These are phyloP conservation scores for Candida tammaniensis DNA, from an alignment of 805 yeast species.

Conservation along the genomic window DNA sequence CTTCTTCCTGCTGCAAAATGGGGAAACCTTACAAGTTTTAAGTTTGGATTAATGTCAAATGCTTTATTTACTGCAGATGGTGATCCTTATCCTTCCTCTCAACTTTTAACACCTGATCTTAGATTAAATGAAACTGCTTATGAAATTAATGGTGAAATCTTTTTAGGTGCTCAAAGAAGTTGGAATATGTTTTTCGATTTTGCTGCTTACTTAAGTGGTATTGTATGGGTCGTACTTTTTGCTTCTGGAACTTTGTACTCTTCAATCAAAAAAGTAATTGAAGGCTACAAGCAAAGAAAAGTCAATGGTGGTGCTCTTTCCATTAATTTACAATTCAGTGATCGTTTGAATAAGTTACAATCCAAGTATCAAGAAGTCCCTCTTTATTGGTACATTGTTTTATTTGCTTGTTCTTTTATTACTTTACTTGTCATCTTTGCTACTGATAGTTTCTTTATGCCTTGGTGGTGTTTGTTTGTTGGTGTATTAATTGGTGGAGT, in stretches of 20 bases:
- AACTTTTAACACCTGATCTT: constrained; percentile 35
- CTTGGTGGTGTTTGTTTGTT: constrained; percentile 39
- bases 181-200: constrained; percentile 49
- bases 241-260: constrained; percentile 21
- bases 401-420: constrained; percentile 33
- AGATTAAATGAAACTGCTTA: constrained; percentile 42
- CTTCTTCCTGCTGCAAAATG: constrained; percentile 45
- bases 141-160: constrained; percentile 38
- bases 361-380: constrained; percentile 42
- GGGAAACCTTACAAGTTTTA: constrained; percentile 26
- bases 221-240: constrained; percentile 38
- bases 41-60: constrained; percentile 46
- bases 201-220: constrained; percentile 45
- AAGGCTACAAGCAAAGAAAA: constrained; percentile 1
- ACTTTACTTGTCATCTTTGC: constrained; percentile 28
- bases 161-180: constrained; percentile 43
- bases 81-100: constrained; percentile 33
- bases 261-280: constrained; percentile 14
- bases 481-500: constrained; percentile 41
- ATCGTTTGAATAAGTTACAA: constrained; percentile 39
- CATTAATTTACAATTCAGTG: constrained; percentile 22
- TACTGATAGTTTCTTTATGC: constrained; percentile 30
- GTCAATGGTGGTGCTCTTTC: constrained; percentile 1
- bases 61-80: constrained; percentile 34
- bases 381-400: constrained; percentile 32